Evolutionary conservation across 164 flowering plant species (phyloP), one percentile per base, ranked within the genome.

Genomic region (Vitis labrusca): DNA sequence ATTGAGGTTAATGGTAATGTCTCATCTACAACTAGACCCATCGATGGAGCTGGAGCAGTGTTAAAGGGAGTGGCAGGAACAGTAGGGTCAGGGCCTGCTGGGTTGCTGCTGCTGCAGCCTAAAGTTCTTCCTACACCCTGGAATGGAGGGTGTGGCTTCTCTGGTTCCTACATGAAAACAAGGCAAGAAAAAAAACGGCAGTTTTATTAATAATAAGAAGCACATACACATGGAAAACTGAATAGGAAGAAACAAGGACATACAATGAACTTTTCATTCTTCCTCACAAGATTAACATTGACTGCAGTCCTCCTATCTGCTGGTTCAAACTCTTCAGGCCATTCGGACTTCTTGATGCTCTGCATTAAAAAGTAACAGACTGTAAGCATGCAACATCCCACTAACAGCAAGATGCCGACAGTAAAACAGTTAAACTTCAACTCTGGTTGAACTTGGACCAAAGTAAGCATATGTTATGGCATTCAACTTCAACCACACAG

Each of bases 41-140:
- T 58, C 1, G 86, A 77, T 37, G 93, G 87, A 17, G 76, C 2
- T 63, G 89, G 85, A 19, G 85, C 88, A 63, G 77, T 59, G 61
- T 37, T 70, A 1, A 76, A 14, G 10, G 85, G 44, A 56, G 80
- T 15, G 52, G 81, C 13, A 53, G 79, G 15, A 27, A 61, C 75
- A 58, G 80, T 50, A 53, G 79, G 66, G 44, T 75, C 77, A 27
- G 74, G 17, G 37, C 80, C 73, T 9, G 78, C n/a, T 8, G 61
- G 13, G 56, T 68, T 68, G 73, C 70, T 75, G 65, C 71, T 78
- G 71, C 86, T 77, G 23, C 94, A 93, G 23, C 94, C 94, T 65
- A 92, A 65, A 60, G 97, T 89, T 82, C 97, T 88, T 64, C 94
- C 96, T 19, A 80, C 77, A 9, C 98, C 97, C 32, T 83, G 91